Percentiles rank a stretch among this genome's conserved stretches.
These are phyloP conservation scores for Fimicolochytrium jonesii DNA, from an alignment of 192 early-diverging fungal genomes.

Conservation along the genomic window DNA sequence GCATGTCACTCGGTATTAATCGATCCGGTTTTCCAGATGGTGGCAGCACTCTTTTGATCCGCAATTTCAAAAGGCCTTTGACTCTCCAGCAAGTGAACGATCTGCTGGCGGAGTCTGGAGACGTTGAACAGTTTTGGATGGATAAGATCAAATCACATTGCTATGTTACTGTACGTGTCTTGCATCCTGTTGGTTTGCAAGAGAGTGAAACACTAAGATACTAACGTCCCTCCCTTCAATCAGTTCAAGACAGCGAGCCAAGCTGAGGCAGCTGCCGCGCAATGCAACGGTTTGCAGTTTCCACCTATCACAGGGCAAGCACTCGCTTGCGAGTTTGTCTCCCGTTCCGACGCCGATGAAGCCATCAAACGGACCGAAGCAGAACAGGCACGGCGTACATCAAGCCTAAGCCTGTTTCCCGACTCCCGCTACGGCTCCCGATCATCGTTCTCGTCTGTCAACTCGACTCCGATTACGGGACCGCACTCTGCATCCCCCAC, in stretches of 20 bases:
- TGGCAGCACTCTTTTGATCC: constrained; percentile 27
- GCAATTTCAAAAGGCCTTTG: constrained; percentile 34
- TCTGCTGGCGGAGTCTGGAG: constrained; percentile 26
- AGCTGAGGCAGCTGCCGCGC: constrained; percentile 9
- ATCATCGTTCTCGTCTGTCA: not conserved
- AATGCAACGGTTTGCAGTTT: constrained; percentile 24
- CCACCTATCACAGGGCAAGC: constrained; percentile 15
- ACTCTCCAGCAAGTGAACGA: constrained; percentile 14
- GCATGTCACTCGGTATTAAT: too few relatives aligned
- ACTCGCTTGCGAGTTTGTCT: constrained; percentile 10
- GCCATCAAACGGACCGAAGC: not conserved
- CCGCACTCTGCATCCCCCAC: not conserved
- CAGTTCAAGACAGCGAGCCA: too few relatives aligned
- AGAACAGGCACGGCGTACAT: not conserved
- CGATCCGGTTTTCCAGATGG: too few relatives aligned
- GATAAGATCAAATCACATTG: constrained; percentile 43
- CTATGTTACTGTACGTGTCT: constrained; percentile 34
- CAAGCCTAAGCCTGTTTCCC: not conserved
- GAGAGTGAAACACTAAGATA: too few relatives aligned
- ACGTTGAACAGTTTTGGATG: constrained; percentile 38
- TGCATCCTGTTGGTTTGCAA: not conserved
- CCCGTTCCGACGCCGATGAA: not conserved
- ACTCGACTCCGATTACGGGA: not conserved
- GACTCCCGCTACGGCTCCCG: not conserved
- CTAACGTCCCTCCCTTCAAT: too few relatives aligned